Evolutionary conservation across 805 yeast genomes (phyloP), one percentile per base, ranked within the genome.

Genomic region (Pichia occidentalis): DNA sequence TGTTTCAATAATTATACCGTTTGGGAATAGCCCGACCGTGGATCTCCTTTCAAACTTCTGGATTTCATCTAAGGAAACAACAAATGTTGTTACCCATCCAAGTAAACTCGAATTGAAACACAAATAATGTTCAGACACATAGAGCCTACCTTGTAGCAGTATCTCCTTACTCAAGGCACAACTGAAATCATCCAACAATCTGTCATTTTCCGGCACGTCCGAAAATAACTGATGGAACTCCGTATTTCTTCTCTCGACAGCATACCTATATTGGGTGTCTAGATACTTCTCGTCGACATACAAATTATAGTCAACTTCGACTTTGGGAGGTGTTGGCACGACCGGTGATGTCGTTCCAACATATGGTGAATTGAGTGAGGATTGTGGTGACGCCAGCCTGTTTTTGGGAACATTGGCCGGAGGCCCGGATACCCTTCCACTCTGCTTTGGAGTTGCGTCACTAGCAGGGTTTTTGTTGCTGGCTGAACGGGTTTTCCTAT

Each of bases 111-210:
- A 82, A 54, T 86, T 80, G 68, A 92, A 92, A 54, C 96, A 85
- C 4, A 90, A 54, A 51, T 80, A 76, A 36, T 73, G 71, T 46
- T 85, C 88, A 14, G 95, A 75, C 7, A 92, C 70, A 54, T 85
- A 92, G 20, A 92, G 51, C 35, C 95, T 67, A 4, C 98, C 98
- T 53, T 92, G 97, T 8, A 86, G 62, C 23, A 90, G 65, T 34
- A 87, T 85, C 46, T 90, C 97, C 44, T 86, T 68, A 46, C 88
- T 81, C 38, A 90, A 62, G 0, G 97, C 96, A 65, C 97, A 92
- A 20, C 85, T 75, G 51, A 82, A 88, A 50, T 87, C 97, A 52
- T 86, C 96, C 24, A 90, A 56, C 12, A 90, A 62, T 35, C 80
- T 65, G 51, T 90, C 97, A 32, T 75, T 71, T 18, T 63, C 61